phyloP scores from a whole-genome alignment of 1,139 yeast species.

The Suzukiozyma palmioleophila region DNA sequence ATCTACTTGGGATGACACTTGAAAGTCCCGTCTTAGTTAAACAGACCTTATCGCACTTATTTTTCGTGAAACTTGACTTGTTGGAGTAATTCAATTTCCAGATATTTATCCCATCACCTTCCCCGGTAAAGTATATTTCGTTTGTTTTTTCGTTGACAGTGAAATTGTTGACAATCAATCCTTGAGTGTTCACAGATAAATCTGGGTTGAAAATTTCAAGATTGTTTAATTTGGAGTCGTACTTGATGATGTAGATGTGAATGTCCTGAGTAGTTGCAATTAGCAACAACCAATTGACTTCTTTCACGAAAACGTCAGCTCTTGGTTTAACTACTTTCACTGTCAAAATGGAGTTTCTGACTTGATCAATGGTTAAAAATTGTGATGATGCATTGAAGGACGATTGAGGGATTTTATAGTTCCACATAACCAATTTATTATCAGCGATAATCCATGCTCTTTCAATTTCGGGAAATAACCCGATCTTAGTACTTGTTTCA shows the following conservation, averaged over 20 bases:
- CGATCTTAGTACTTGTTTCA: constrained; percentile 70
- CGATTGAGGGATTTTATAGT: constrained; percentile 55
- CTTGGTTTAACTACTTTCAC: constrained; percentile 79
- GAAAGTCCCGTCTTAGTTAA: constrained; percentile 66
- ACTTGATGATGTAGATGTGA: constrained; percentile 71
- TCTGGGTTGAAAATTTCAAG: constrained; percentile 79
- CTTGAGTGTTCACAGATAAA: constrained; percentile 74
- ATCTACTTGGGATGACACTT: constrained; percentile 49
- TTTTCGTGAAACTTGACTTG: constrained; percentile 82
- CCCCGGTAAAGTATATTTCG: constrained; percentile 79
- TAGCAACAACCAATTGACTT: constrained; percentile 67
- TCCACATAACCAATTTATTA: constrained; percentile 82
- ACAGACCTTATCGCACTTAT: constrained; percentile 78
- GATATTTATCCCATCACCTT: constrained; percentile 69
- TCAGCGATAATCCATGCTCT: constrained; percentile 89
- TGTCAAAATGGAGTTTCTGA: constrained; percentile 71
- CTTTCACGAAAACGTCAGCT: constrained; percentile 71
- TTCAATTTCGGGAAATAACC: constrained; percentile 75
- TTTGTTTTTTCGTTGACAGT: constrained; percentile 59
- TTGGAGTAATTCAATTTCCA: constrained; percentile 90
- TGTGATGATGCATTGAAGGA: constrained; percentile 52
- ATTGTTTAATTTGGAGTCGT: constrained; percentile 44
- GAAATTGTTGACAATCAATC: constrained; percentile 67
- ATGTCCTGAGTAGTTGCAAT: constrained; percentile 80
- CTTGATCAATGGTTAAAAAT: constrained; percentile 77